phyloP scores from a whole-genome alignment of 2,329 filamentous ascomycete species.

The Pseudogymnoascus sp. region DNA sequence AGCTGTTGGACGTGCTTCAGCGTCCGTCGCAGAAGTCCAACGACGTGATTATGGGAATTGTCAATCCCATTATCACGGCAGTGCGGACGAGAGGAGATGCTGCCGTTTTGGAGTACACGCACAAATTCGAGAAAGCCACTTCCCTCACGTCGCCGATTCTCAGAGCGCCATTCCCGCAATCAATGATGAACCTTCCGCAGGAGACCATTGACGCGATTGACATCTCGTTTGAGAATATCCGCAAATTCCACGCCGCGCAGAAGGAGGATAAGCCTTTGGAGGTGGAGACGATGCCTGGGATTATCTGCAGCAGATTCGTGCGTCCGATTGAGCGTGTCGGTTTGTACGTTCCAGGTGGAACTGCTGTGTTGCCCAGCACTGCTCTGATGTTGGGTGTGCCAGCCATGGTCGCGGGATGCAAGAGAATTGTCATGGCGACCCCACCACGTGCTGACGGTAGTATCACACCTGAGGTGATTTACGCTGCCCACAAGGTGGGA shows the following conservation, averaged over 20 bases:
- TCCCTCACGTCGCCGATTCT: constrained; percentile 84
- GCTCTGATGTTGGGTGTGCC: constrained; percentile 97
- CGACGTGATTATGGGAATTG: constrained; percentile 87
- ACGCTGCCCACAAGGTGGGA: constrained; percentile 92
- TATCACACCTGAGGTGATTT: constrained; percentile 93
- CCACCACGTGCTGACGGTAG: constrained; percentile 84
- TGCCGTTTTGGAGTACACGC: constrained; percentile 84
- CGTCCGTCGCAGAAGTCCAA: constrained; percentile 89
- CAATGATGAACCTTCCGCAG: constrained; percentile 73
- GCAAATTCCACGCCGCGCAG: constrained; percentile 87
- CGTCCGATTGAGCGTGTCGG: constrained; percentile 94
- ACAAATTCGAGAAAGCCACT: constrained; percentile 96
- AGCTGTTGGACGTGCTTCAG: constrained; percentile 68
- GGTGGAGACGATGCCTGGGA: constrained; percentile 97
- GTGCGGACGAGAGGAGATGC: constrained; percentile 78
- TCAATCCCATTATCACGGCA: constrained; percentile 83
- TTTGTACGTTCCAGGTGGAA: constrained; percentile 90
- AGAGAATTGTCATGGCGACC: constrained; percentile 88
- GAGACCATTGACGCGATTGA: constrained; percentile 93
- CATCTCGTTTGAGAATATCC: constrained; percentile 86
- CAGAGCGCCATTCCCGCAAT: constrained; percentile 76
- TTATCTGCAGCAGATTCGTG: constrained; percentile 87
- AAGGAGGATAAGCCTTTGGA: constrained; percentile 71
- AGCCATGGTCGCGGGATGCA: constrained; percentile 93
- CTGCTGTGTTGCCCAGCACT: constrained; percentile 92